Evolutionary conservation across 1,139 yeast species (phyloP), one percentile per base, ranked within the genome.

Genomic region (Sugiyamaella japonica): DNA sequence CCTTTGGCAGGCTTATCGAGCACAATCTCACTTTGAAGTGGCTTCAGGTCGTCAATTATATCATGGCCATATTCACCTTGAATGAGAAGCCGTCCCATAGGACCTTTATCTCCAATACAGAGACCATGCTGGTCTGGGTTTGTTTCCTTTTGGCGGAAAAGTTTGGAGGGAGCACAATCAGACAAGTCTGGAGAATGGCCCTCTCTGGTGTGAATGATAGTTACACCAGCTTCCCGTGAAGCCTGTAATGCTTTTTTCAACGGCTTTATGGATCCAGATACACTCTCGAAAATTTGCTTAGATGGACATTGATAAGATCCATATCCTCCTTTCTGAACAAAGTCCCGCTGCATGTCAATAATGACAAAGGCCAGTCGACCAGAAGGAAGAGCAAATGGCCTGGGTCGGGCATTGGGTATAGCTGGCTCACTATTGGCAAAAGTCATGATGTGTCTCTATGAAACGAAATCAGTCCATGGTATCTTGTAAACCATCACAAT

Each of bases 1-100:
- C 70, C 70, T 51, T 67, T 67, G 15, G 69, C 70, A 3, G 70
- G 70, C 50, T 67, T 67, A 54, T 67, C 70, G 20, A 67, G 59
- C 4, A 66, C 61, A 15, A 63, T 52, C 50, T 67, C 70, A 10
- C 57, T 55, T 36, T 50, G 36, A 15, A 63, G 49, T 6, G 70
- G 70, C 41, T 56, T 63, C 25, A 67, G 56, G 31, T 63, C 68
- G 46, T 67, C 69, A 31, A 67, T 62, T 7, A 67, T 66, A 45
- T 66, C 70, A 44, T 67, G 70, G 1, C 70, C 70, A 47, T 66
- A 66, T 42, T 66, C 66, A 5, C 69, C 69, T 25, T 64, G 58
- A 15, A 67, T 66, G n/a, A 67, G 57, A 9, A 67, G 55, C 38
- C 63, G 46, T 7, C 70, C 70, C 69, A 67, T 63, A 3, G 70